These are phyloP conservation scores for Trametes villosa DNA, from an alignment of 768 basidiomycete species.

Conservation along the genomic window DNA sequence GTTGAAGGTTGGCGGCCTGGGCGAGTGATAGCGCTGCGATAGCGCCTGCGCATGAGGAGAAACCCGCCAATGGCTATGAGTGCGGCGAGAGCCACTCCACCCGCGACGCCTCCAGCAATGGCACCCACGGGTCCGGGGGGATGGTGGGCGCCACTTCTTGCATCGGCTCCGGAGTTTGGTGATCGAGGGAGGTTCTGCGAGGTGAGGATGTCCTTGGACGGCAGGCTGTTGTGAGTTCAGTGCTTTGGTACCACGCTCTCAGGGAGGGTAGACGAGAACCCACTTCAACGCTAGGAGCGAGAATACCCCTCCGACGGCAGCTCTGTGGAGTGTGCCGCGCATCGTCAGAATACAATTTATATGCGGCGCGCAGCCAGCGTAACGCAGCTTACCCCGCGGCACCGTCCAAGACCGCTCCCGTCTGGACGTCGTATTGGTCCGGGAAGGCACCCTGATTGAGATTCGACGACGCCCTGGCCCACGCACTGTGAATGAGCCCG, in stretches of 20 bases:
- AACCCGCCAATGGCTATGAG: too few species aligned
- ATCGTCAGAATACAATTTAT: too few species aligned
- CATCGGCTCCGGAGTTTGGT: too few species aligned
- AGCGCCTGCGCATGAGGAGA: too few species aligned
- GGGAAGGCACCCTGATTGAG: slow-evolving; percentile 1
- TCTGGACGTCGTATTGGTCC: neutral
- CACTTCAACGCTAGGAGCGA: slow-evolving; percentile 17
- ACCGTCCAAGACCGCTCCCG: neutral
- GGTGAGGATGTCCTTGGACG: slow-evolving; percentile 3
- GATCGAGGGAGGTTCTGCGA: neutral
- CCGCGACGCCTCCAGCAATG: too few species aligned
- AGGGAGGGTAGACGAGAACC: neutral
- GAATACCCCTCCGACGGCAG: slow-evolving; percentile 16
- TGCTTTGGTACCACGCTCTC: neutral
- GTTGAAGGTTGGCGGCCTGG: slow-evolving; percentile 6
- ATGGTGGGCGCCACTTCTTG: too few species aligned
- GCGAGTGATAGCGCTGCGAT: too few species aligned
- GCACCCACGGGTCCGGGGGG: too few species aligned
- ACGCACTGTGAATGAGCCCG: slow-evolving; percentile 7
- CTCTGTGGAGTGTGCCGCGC: neutral
- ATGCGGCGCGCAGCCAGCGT: neutral
- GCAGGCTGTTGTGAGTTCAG: neutral
- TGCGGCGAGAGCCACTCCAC: too few species aligned
- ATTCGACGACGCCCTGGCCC: slow-evolving; percentile 8
- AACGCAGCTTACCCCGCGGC: neutral